phyloP scores from a whole-genome alignment of 805 yeast species.

The Cyberlindnera nakhonratchasimensis region DNA sequence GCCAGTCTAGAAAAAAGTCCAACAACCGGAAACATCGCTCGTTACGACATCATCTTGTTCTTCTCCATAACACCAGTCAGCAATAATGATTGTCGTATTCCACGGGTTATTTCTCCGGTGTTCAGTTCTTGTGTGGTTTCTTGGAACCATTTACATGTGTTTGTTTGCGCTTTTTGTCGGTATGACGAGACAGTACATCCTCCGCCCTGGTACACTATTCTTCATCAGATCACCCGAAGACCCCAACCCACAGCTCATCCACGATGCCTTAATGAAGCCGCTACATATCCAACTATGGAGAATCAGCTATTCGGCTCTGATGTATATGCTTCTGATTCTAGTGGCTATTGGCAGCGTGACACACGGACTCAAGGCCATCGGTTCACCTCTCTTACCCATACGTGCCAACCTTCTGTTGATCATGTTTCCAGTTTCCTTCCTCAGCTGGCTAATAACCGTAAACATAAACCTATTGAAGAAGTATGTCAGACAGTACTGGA shows the following conservation, averaged over 20 bases:
- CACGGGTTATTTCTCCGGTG: background rate
- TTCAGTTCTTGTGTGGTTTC: conserved; percentile 43
- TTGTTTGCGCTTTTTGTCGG: conserved; percentile 82
- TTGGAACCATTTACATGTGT: conserved; percentile 86
- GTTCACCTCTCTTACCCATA: conserved; percentile 22
- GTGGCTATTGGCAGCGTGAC: conserved; percentile 62
- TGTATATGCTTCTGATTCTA: conserved; percentile 69
- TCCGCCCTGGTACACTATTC: conserved; percentile 86
- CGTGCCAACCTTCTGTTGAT: conserved; percentile 1
- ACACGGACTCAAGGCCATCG: conserved; percentile 16
- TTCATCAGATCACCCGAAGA: conserved; percentile 95
- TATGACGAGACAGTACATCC: conserved; percentile 66
- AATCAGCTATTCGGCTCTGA: conserved; percentile 66
- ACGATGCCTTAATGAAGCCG: conserved; percentile 82
- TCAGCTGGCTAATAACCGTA: background rate
- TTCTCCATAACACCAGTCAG: too few species aligned
- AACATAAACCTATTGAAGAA: conserved; percentile 24
- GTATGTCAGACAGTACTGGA: conserved; percentile 57
- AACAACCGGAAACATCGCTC: too few species aligned
- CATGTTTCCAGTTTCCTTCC: background rate
- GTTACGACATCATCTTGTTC: too few species aligned
- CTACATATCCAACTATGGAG: conserved; percentile 68
- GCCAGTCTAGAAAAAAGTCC: too few species aligned
- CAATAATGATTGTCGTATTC: conserved; percentile 5
- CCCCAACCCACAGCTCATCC: conserved; percentile 80